Evolutionary conservation across 225 moss, liverwort and hornwort species (phyloP).

Genomic region (Anthoceros angustus): DNA sequence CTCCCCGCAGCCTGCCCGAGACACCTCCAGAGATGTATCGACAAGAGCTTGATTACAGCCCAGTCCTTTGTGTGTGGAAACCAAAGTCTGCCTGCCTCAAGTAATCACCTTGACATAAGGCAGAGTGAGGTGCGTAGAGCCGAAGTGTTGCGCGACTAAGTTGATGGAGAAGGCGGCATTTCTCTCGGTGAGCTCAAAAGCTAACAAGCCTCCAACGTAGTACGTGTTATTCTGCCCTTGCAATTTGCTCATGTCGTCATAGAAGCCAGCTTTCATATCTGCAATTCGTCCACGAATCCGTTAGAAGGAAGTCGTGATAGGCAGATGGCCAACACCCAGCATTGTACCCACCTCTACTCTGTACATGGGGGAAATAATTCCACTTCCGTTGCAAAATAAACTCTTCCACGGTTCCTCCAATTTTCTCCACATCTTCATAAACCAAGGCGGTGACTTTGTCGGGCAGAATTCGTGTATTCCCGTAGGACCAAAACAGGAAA

Average conservation of each 20-base stretch:
- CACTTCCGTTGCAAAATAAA: conserved; percentile 21
- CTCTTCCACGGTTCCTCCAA: conserved; percentile 17
- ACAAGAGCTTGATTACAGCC: too few species aligned
- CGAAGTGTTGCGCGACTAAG: conserved; percentile 14
- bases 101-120: conserved; percentile 14
- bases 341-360: conserved; percentile 12
- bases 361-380: conserved; percentile 26
- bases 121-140: conserved; percentile 8
- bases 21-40: too few species aligned
- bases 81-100: neutral
- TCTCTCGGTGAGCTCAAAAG: conserved; percentile 24
- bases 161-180: conserved; percentile 15
- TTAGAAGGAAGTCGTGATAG: too few species aligned
- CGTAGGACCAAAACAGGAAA: conserved; percentile 31
- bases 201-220: conserved; percentile 17
- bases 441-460: conserved; percentile 15
- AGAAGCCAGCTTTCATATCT: conserved; percentile 26
- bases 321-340: too few species aligned
- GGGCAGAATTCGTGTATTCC: conserved; percentile 16
- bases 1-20: too few species aligned
- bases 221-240: conserved; percentile 22
- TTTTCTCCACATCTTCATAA: conserved; percentile 17
- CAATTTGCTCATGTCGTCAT: conserved; percentile 15
- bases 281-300: too few species aligned
- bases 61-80: neutral